Evolutionary conservation across 306 rosid species (phyloP).

Genomic region (Gastrolobium bilobum): DNA sequence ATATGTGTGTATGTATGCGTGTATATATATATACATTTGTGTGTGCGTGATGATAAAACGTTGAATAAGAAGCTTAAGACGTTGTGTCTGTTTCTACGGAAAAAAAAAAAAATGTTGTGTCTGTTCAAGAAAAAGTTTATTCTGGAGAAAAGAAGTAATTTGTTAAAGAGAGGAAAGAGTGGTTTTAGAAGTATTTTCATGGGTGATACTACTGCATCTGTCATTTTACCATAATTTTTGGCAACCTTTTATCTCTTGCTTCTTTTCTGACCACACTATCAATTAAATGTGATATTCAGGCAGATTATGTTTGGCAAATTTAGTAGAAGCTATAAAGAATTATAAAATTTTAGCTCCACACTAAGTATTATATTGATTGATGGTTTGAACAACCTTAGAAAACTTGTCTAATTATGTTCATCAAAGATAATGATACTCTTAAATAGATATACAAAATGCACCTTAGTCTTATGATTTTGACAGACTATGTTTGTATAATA

Average conservation of each 20-base stretch:
- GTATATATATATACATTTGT: too few relatives aligned
- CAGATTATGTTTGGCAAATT: slow-evolving; percentile 23
- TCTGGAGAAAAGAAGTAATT: background rate
- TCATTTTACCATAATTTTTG: background rate
- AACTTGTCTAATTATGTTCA: background rate
- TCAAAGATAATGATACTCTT: slow-evolving; percentile 3
- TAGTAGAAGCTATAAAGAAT: slow-evolving; percentile 18
- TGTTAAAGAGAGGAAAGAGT: background rate
- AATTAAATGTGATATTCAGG: background rate
- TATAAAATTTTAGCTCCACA: background rate
- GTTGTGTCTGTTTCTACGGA: background rate
- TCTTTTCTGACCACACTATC: slow-evolving; percentile 9
- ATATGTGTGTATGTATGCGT: too few relatives aligned
- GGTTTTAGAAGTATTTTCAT: slow-evolving; percentile 10
- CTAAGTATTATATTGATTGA: slow-evolving; percentile 3
- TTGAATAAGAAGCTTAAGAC: slow-evolving; percentile 17
- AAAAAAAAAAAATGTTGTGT: background rate
- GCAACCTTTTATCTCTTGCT: background rate
- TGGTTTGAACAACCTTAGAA: slow-evolving; percentile 15
- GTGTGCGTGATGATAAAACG: background rate
- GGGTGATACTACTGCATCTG: slow-evolving; percentile 1
- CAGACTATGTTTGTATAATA: slow-evolving; percentile 5
- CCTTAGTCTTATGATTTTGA: slow-evolving; percentile 32
- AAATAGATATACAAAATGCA: background rate
- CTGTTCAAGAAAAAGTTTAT: background rate